Base-by-base conservation (phyloP, 306 rosid species). In the Prinsepia uniflora region DNA sequence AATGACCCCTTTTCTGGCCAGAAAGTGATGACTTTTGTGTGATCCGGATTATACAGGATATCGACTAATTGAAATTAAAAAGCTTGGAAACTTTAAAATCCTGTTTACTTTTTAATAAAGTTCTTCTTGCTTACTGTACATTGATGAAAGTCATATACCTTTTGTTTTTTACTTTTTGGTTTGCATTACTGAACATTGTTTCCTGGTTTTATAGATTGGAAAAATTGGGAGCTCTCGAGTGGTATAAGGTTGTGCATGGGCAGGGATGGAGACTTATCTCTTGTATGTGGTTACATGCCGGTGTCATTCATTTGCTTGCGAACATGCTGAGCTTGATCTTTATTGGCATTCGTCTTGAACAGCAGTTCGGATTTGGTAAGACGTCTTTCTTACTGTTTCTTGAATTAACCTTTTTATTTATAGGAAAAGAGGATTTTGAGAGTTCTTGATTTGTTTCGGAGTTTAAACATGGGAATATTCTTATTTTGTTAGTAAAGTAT, bases 331-430 rank as follows among this genome's bases (percentile, higher is more conserved):
- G 87, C 78, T 65, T 84, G 76, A 63, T 78, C 69, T 66, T 84
- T 53, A 84, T 84, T 18, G 87, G 87, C 19, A 81, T 84, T 63
- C 87, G 85, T 68, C 87, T 81, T 6, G 87, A 84, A 46, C 87
- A 84, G 62, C 87, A 84, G 69, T 84, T 84, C 19, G 85, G 87
- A 30, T 84, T 84, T 46, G 79, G 87, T 84, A 81, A 54, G 64
- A 56, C 52, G 8, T 39, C 19, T 63, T 34, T 47, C 49, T 14
- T 43, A 14, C 42, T 10, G 1, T 18, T 15, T 7, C 17, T 10
- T 66, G 6, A 22, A 22, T 1, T 56, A 44, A 36, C 60, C 6
- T 67, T 67, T 50, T 13, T 63, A 20, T 63, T 10, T n/a, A 63
- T 62, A 40, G 1, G 8, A n/a, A n/a, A 54, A 3, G 10, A 10